Base-by-base conservation (phyloP, 2,329 filamentous ascomycete genomes). In the Colletotrichum destructivum region DNA sequence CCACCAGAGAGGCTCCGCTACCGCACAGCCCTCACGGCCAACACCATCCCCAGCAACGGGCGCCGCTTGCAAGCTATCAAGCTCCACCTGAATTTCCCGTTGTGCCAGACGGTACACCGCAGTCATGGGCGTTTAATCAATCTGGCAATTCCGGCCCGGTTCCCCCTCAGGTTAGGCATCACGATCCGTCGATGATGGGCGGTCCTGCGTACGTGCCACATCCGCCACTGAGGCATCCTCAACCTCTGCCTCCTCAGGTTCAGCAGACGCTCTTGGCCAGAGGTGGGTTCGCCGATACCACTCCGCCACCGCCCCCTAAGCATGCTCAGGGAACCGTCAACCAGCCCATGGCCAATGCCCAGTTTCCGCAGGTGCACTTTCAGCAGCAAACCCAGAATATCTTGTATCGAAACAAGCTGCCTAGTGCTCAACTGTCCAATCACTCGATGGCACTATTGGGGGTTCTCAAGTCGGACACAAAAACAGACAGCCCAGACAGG, bases 21-120 rank as follows among this genome's bases (percentile, higher is more conserved):
- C 89, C 90, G 16, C 84, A 82, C 51, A 89, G 87, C 52, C 89
- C 90, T 8, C 89, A 91, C 77, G 86, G 88, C 67, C 86, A 88
- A 62, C 83, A 74, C 35, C 69, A 74, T 38, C 63, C 66, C 18
- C 65, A 67, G 42, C 73, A 62, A 23, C 60, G 66, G 38, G 71
- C 44, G 35, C 63, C 62, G 49, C 21, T 71, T 42, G 44, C 62
- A 11, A 70, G 54, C 23, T 67, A 74, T 9, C 80, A 79, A 47
- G 78, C 79, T 6, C 80, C 80, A 9, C 81, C 80, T 1, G 74
- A 74, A 1, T 83, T 83, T 40, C 74, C 77, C 9, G 69, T 79
- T 21, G 42, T 35, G 13, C 69, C 69, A 21, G 64, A 69, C 21
- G 60, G 54, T 16, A 66, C 63, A 21, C 69, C 65, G 44, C 69